Base-by-base conservation (phyloP, 768 basidiomycete species). In the Leccinum rimulosum region DNA sequence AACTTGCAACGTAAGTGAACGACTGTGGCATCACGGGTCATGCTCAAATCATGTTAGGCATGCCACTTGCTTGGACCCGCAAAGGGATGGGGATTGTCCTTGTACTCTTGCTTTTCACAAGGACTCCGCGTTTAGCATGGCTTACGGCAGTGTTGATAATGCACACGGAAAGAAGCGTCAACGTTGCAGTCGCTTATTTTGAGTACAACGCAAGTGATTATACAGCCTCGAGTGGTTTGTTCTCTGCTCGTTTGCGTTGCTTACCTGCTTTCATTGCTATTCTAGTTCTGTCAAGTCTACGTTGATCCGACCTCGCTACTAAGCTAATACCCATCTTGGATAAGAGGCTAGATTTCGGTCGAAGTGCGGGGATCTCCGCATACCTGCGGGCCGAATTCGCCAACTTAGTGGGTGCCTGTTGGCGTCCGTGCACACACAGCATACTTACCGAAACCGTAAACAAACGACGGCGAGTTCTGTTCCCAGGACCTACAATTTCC, bases 341-440 rank as follows among this genome's bases (percentile, higher is more conserved):
- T 15, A 7, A 36, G 36, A 12, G 33, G 12, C 12, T 35, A 9
- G 27, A 49, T 28, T n/a, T 47, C 33, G 61, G 57, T 45, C 56
- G 31, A 36, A 67, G 57, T 55, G 35, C 43, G 65, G 61, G 28
- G 15, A 40, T 19, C 3, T 48, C 45, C 15, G 22, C 27, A 25
- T 10, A n/a, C 17, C 2, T 19, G 9, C 47, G 19, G 33, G 25
- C 47, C 48, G 31, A 38, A 38, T 38, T 17, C 36, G 36, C 12
- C 36, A 38, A 17, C 15, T 38, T 38, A 8, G 36, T 38, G 36
- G 38, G 38, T 40, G 38, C 17, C 43, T 1, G 1, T 63, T 22
- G 15, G 62, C 58, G 65, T 62, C 58, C 15, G 62, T 66, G 12
- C 64, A 62, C 64, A 61, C 64, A 66, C 65, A 64, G 7, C 2